phyloP scores from a whole-genome alignment of 2,329 filamentous ascomycete genomes.

The Clonostachys rosea region DNA sequence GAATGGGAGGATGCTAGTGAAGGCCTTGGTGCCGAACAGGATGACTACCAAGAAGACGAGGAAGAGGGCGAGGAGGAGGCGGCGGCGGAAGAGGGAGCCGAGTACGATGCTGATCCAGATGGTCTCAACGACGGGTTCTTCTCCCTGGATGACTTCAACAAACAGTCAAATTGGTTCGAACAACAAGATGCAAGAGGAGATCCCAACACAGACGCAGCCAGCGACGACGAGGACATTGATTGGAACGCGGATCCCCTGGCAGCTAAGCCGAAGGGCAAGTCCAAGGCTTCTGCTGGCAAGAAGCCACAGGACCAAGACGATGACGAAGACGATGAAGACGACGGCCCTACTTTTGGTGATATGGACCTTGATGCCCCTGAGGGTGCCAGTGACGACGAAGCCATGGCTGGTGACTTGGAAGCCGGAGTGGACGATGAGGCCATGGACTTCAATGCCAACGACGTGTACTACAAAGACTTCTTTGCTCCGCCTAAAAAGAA shows the following conservation, averaged over 20 bases:
- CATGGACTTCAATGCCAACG: constrained; percentile 71
- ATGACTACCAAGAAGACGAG: constrained; percentile 24
- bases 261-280: no score
- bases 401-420: constrained; percentile 19
- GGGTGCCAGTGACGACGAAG: constrained; percentile 63
- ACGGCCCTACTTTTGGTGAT: constrained; percentile 79
- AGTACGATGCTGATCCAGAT: constrained; percentile 58
- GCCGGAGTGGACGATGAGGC: constrained; percentile 52
- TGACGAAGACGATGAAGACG: constrained; percentile 63
- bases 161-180: constrained; percentile 84
- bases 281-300: constrained; percentile 11
- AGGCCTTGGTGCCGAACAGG: constrained; percentile 18
- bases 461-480: constrained; percentile 88
- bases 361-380: constrained; percentile 70
- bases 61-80: constrained; percentile 28
- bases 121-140: constrained; percentile 98
- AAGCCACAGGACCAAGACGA: constrained; percentile 27
- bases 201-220: constrained; percentile 66
- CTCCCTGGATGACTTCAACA: constrained; percentile 96
- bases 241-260: constrained; percentile 77
- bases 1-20: constrained; percentile 12
- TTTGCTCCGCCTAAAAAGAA: constrained; percentile 84
- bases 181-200: constrained; percentile 77
- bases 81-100: constrained; percentile 38
- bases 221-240: constrained; percentile 82